Evolutionary conservation across 1,139 yeast genomes (phyloP).

Genomic region (Pichia sp.): DNA sequence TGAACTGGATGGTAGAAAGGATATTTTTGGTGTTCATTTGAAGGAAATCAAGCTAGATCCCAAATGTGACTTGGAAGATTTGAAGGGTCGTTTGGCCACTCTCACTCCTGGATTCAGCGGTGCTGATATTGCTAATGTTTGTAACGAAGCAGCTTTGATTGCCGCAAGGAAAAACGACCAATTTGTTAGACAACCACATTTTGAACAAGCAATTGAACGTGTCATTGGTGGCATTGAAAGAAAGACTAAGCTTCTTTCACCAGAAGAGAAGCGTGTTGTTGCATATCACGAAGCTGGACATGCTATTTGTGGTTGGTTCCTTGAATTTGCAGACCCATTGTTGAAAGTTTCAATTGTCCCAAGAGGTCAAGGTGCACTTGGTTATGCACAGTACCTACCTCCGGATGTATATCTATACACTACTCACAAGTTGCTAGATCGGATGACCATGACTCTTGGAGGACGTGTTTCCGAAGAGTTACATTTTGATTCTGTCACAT

Average conservation of each 20-base stretch:
- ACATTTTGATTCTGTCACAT: constrained; percentile 82
- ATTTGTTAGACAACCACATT: constrained; percentile 69
- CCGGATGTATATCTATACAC: constrained; percentile 84
- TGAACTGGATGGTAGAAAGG: constrained; percentile 89
- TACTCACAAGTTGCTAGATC: constrained; percentile 72
- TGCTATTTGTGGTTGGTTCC: constrained; percentile 96
- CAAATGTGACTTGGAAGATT: constrained; percentile 39
- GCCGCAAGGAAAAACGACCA: constrained; percentile 82
- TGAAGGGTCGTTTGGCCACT: constrained; percentile 87
- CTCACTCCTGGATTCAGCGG: constrained; percentile 97
- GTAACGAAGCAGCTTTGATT: constrained; percentile 94
- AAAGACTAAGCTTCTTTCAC: constrained; percentile 75
- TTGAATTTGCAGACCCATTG: constrained; percentile 85
- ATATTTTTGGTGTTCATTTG: constrained; percentile 82
- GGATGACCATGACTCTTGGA: constrained; percentile 96
- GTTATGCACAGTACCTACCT: constrained; percentile 97
- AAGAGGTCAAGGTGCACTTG: constrained; percentile 92
- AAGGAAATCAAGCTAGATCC: constrained; percentile 56
- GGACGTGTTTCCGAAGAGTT: constrained; percentile 95
- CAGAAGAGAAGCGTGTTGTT: constrained; percentile 81
- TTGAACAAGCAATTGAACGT: constrained; percentile 94
- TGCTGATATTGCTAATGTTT: constrained; percentile 95
- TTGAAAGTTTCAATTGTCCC: constrained; percentile 95
- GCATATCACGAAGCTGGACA: constrained; percentile 99
- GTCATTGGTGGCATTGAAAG: constrained; percentile 95